Evolutionary conservation across 352 stramenopile species (phyloP), one percentile per base, ranked within the genome.

Genomic region (Elongisporangium prolatum): DNA sequence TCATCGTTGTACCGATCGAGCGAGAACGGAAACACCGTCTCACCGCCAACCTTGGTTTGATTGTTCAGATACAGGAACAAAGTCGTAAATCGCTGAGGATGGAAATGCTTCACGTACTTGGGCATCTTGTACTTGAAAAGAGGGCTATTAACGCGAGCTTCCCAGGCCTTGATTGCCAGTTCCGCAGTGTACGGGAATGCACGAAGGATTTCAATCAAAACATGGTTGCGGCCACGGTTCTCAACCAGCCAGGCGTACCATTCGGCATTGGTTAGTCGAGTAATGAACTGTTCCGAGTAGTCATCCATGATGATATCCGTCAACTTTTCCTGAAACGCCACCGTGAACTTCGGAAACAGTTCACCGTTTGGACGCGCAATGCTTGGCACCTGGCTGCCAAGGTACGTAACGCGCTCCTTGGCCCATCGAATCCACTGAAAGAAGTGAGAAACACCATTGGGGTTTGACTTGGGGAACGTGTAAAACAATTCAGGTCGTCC

Each of bases 61-160:
- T 98, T 96, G 70, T 89, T 98, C 38, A 99, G 74, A 74, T 99
- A 99, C 56, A 98, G 80, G 66, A 99, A 98, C 5, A 99, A 72
- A 52, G 97, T 99, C 18, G 96, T 93, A 69, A 95, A 98, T 11
- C 97, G 86, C 80, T 99, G 98, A 48, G 86, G 86, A 44, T 93
- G 70, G 60, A 91, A 92, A 65, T 93, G 79, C 53, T 84, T 77
- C 21, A 85, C 70, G 57, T 83, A 88, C 55, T 68, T 64, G 2
- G 86, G 86, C 37, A 93, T 34, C 47, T 59, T 79, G 69, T 92
- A 94, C 50, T 77, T 68, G 21, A 87, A 63, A 3, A 51, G 50
- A 10, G 59, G 8, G 13, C 50, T 34, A 21, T 58, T 65, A 7
- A 88, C 75, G 22, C 63, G 80, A 17, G 59, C 52, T 28, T 94